A percentile compares a stretch with the other conserved stretches of the same genome.
Evolutionary conservation across 129 eudicot genomes (phyloP).

Genomic region (Tagetes patula): DNA sequence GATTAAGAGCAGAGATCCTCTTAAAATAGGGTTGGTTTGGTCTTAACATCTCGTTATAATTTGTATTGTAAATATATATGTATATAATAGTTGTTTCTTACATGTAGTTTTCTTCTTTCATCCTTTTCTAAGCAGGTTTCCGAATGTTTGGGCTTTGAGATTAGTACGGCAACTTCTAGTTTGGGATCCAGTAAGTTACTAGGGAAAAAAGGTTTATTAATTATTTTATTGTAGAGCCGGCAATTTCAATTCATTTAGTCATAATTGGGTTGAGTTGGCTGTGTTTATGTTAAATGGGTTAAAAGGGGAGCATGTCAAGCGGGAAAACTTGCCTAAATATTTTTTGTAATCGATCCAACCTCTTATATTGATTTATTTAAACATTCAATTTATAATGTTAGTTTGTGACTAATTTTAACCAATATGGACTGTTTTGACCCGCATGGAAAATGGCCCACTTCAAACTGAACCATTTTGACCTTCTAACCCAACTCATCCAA

Average conservation of each 20-base stretch:
- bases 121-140: slow-evolving; percentile 63
- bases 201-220: not conserved
- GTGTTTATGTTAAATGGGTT: not conserved
- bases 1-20: slow-evolving; percentile 90
- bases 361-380: not conserved
- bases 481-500: not conserved
- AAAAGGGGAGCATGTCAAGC: slow-evolving; percentile 1
- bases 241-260: not conserved
- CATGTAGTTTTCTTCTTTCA: not conserved
- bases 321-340: not conserved
- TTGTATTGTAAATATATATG: not conserved
- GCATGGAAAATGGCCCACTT: not conserved
- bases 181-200: slow-evolving; percentile 89
- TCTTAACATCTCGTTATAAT: not conserved
- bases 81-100: not conserved
- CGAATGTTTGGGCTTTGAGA: slow-evolving; percentile 87
- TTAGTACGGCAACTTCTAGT: slow-evolving; percentile 82
- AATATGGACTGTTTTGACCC: not conserved
- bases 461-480: not conserved
- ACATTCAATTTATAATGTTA: not conserved
- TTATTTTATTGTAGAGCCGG: not conserved
- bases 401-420: not conserved
- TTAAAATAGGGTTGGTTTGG: slow-evolving; percentile 71
- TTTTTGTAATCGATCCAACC: not conserved
- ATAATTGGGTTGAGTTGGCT: slow-evolving; percentile 1